Evolutionary conservation across 352 stramenopile species (phyloP).

Genomic region (Plasmopara halstedii): DNA sequence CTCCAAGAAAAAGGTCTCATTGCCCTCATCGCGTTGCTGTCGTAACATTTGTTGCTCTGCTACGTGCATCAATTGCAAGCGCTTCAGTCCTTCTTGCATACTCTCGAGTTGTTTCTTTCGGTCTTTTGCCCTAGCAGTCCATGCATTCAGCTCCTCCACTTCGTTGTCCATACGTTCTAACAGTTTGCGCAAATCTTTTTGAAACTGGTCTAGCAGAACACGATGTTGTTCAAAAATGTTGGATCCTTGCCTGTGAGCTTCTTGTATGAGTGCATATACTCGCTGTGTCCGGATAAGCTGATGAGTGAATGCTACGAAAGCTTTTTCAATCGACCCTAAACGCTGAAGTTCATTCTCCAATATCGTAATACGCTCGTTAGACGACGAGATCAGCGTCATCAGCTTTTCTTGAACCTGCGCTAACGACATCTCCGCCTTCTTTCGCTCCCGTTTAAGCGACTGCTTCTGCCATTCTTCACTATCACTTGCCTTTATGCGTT

Average conservation of each 20-base stretch:
- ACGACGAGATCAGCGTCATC: conserved; percentile 29
- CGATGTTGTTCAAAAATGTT: conserved; percentile 31
- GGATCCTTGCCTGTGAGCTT: conserved; percentile 36
- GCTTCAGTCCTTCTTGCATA: conserved; percentile 46
- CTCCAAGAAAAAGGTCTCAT: conserved; percentile 53
- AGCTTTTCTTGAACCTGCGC: conserved; percentile 48
- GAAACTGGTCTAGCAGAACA: conserved; percentile 42
- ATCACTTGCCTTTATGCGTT: conserved; percentile 64
- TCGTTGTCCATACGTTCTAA: conserved; percentile 41
- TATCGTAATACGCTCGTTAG: conserved; percentile 43
- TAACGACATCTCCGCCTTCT: conserved; percentile 66
- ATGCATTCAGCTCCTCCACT: conserved; percentile 53
- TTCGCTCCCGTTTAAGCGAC: conserved; percentile 72
- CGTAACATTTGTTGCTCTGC: conserved; percentile 52
- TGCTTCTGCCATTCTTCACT: conserved; percentile 77
- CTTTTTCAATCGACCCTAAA: conserved; percentile 51
- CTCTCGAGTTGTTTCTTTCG: conserved; percentile 48
- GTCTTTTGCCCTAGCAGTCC: conserved; percentile 57
- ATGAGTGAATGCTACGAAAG: conserved; percentile 72
- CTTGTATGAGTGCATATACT: conserved; percentile 29
- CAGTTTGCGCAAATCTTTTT: conserved; percentile 50
- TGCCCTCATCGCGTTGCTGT: conserved; percentile 54
- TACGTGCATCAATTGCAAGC: conserved; percentile 48
- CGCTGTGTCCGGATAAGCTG: conserved; percentile 48
- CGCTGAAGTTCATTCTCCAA: conserved; percentile 63